phyloP scores from a whole-genome alignment of 768 basidiomycete genomes.

The Calvatia gigantea region DNA sequence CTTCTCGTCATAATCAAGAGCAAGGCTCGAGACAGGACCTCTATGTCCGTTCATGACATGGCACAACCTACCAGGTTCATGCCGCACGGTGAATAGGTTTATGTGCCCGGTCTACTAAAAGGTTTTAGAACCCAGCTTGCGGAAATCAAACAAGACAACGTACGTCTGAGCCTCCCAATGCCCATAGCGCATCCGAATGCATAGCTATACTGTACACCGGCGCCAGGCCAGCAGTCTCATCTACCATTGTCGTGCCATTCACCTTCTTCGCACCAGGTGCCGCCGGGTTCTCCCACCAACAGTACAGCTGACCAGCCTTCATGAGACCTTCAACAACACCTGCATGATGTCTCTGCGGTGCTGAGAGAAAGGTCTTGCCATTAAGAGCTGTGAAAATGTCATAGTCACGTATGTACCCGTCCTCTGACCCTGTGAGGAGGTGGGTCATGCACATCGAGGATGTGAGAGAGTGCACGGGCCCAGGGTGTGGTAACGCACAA shows the following conservation, averaged over 20 bases:
- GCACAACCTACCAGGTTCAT: slow-evolving; percentile 79
- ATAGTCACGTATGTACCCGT: slow-evolving; percentile 91
- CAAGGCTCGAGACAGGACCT: slow-evolving; percentile 82
- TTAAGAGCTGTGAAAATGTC: slow-evolving; percentile 89
- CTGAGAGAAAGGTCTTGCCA: slow-evolving; percentile 80
- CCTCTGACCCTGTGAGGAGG: slow-evolving; percentile 86
- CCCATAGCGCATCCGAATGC: slow-evolving; percentile 93
- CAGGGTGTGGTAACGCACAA: slow-evolving; percentile 87
- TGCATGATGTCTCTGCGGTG: slow-evolving; percentile 85
- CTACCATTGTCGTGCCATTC: slow-evolving; percentile 26
- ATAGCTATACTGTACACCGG: slow-evolving; percentile 90
- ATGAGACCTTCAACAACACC: slow-evolving; percentile 90
- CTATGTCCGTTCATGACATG: slow-evolving; percentile 75
- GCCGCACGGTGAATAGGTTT: slow-evolving; percentile 89
- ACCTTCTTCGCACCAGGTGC: slow-evolving; percentile 25
- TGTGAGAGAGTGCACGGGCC: slow-evolving; percentile 84
- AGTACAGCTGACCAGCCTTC: slow-evolving; percentile 82
- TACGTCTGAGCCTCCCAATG: slow-evolving; percentile 84
- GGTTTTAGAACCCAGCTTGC: slow-evolving; percentile 12
- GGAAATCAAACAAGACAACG: slow-evolving; percentile 24
- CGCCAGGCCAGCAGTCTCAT: slow-evolving; percentile 50
- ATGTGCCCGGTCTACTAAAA: slow-evolving; percentile 74
- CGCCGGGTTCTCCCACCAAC: slow-evolving; percentile 86
- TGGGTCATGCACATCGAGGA: slow-evolving; percentile 85
- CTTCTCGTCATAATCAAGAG: slow-evolving; percentile 78